Evolutionary conservation across 2,329 filamentous ascomycete genomes (phyloP).

Genomic region (Coniochaeta sp.): DNA sequence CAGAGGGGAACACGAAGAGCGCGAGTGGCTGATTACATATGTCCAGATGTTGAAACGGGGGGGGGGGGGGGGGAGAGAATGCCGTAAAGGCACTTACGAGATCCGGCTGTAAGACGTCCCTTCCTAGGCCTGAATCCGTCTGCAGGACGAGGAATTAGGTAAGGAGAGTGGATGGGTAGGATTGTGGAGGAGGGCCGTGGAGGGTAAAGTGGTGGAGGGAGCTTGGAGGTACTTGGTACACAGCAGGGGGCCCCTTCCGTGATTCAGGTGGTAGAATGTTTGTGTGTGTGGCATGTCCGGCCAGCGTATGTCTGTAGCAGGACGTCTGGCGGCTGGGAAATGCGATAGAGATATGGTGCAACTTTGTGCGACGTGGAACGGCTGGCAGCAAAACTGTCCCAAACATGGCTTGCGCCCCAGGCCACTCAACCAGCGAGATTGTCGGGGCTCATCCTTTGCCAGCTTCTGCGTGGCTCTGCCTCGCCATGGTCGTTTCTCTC

Average conservation of each 20-base stretch:
- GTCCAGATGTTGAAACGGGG: neutral
- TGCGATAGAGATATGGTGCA: neutral
- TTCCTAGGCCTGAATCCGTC: neutral
- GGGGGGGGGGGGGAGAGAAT: neutral
- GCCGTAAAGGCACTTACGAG: constrained; percentile 1
- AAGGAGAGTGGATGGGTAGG: neutral
- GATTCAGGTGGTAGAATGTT: neutral
- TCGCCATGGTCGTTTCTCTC: neutral
- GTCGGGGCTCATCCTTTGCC: neutral
- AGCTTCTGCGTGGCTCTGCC: no score
- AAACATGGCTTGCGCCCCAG: neutral
- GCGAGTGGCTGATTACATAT: constrained; percentile 1
- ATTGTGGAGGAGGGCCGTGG: neutral
- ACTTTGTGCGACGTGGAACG: neutral
- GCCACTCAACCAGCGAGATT: neutral
- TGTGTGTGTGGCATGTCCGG: neutral
- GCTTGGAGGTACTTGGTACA: neutral
- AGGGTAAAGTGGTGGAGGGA: neutral
- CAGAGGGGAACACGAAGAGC: neutral
- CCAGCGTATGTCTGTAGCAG: neutral
- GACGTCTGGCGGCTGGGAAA: neutral
- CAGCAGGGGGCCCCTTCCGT: neutral
- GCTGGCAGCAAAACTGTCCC: neutral
- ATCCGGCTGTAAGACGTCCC: constrained; percentile 1
- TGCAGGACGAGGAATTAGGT: neutral